A percentile compares a stretch with the other conserved stretches of the same genome.
Conservation (phyloP, 345 rosid species). For the Pistacia integerrima region DNA sequence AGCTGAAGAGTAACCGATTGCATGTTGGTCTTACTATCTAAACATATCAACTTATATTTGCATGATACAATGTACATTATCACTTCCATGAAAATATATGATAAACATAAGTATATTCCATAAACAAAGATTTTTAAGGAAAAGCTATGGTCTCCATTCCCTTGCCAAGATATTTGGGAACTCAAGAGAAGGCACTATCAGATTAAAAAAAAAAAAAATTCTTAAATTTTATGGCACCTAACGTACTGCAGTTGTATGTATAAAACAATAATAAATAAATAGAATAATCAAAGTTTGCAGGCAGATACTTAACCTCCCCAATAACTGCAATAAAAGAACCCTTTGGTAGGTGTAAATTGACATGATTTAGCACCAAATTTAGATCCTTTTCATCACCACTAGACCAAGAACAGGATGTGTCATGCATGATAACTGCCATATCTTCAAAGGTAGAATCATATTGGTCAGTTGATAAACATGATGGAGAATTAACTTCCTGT, state of each 20-base stretch:
- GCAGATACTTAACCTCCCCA: constrained; percentile 69
- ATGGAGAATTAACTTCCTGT: constrained; percentile 22
- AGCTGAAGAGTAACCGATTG: neutral
- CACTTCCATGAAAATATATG: neutral
- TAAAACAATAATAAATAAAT: neutral
- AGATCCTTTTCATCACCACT: constrained; percentile 38
- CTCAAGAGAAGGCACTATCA: neutral
- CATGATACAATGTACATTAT: neutral
- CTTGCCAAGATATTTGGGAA: neutral
- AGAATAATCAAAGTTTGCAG: constrained; percentile 2
- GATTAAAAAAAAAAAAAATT: neutral
- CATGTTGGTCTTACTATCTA: neutral
- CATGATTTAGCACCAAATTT: constrained; percentile 56
- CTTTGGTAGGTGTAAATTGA: constrained; percentile 61
- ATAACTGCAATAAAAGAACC: constrained; percentile 67
- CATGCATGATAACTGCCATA: constrained; percentile 51
- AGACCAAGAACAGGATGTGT: constrained; percentile 81
- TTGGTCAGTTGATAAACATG: constrained; percentile 30
- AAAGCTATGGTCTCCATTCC: neutral
- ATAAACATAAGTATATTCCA: neutral
- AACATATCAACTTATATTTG: neutral
- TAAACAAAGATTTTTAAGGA: neutral
- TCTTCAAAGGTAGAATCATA: constrained; percentile 40
- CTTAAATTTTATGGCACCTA: neutral
- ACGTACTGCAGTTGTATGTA: neutral